Evolutionary conservation across 116 monocot genomes (phyloP), one percentile per base, ranked within the genome.

Genomic region (Phalaenopsis hybrid): DNA sequence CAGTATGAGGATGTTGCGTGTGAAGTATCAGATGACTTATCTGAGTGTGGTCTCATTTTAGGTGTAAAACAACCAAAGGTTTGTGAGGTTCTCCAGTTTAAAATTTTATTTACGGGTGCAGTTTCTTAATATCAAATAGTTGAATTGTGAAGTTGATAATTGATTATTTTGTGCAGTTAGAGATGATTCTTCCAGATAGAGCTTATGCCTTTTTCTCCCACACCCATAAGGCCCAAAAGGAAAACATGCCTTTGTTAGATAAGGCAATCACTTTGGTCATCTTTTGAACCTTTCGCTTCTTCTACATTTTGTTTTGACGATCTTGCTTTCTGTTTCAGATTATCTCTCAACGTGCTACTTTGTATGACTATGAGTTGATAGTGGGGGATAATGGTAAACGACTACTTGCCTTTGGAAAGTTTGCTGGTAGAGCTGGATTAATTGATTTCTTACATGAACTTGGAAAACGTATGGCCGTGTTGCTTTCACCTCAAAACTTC

Each of bases 121-220:
- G 44, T 75, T 75, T 21, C 75, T 46, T 46, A 45, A 20, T 45
- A 44, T 46, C 21, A 46, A 46, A 18, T 33, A 34, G 9, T 5
- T 15, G 4, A 51, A 23, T 28, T 59, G 8, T 4, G 28, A 69
- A 78, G 17, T 78, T 69, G 48, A 78, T 83, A 50, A 7, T 57
- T 70, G 55, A 55, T 82, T 25, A 55, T 48, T 51, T 70, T 43
- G n/a, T 84, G 84, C 90, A 97, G 97, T 49, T 94, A 80, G 93
- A 99, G 76, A 90, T 89, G 88, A 91, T 99, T 81, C 89, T 99
- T 44, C 89, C 93, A 11, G 80, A 90, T 84, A 89, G 98, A 88
- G 90, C 95, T 44, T 99, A 95, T 85, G 98, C 93, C 2, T 95
- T 99, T 79, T 99, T 99, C 81, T 99, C 98, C 9, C 98, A 99